A percentile compares a stretch with the other conserved stretches of the same genome.
phyloP scores from a whole-genome alignment of 169 alveolate genomes.

The Blepharisma undulans region DNA sequence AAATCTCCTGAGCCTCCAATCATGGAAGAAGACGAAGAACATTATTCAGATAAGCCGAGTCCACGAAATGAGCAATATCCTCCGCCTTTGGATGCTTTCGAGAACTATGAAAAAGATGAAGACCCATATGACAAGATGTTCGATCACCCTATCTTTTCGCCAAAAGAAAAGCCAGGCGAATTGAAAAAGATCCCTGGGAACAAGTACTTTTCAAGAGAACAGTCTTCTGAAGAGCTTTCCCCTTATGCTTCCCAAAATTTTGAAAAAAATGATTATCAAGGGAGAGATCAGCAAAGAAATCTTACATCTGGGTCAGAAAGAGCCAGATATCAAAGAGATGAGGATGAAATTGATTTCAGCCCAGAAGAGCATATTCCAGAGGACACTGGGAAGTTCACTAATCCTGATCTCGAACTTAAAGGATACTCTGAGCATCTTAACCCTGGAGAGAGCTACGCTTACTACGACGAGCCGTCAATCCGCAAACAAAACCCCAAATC shows the following conservation, averaged over 20 bases:
- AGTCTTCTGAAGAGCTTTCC: neutral
- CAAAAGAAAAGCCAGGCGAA: neutral
- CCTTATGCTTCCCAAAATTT: neutral
- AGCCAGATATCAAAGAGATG: neutral
- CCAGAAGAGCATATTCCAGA: neutral
- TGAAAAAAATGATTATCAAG: neutral
- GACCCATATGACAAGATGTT: neutral
- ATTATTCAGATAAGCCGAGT: neutral
- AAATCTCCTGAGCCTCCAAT: neutral
- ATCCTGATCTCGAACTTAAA: neutral
- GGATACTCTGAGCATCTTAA: constrained; percentile 1
- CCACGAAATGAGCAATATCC: neutral
- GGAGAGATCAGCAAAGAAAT: neutral
- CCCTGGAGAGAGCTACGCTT: constrained; percentile 25
- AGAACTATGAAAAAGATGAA: neutral
- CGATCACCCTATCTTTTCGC: neutral
- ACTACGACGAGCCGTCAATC: neutral
- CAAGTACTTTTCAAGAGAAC: neutral
- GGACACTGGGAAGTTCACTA: neutral
- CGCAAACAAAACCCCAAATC: neutral
- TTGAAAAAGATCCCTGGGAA: neutral
- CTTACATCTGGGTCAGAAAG: neutral
- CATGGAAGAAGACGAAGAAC: constrained; percentile 15
- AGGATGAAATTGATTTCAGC: neutral
- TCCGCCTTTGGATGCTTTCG: neutral